These are phyloP conservation scores for Acacia acuminata DNA, from an alignment of 306 rosid genomes.

Conservation along the genomic window DNA sequence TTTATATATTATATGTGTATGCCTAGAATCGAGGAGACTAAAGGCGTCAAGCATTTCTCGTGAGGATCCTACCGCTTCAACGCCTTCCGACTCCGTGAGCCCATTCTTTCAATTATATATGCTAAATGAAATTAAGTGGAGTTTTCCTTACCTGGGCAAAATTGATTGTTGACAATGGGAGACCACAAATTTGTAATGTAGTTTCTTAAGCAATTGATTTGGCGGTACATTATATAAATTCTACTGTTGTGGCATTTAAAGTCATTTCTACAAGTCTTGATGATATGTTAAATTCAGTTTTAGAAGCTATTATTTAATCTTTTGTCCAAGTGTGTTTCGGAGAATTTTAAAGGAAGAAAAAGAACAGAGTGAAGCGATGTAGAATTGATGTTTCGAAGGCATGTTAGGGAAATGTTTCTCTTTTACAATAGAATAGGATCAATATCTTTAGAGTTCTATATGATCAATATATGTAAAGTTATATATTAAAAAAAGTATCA, in stretches of 20 bases:
- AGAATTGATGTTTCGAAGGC: background rate
- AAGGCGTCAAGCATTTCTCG: constrained; percentile 87
- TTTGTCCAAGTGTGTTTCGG: too few species aligned
- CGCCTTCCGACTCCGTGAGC: constrained; percentile 59
- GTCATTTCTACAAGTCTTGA: background rate
- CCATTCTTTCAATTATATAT: background rate
- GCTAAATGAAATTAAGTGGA: background rate
- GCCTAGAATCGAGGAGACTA: constrained; percentile 94
- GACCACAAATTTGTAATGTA: background rate
- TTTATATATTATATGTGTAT: too few species aligned
- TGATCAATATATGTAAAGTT: too few species aligned
- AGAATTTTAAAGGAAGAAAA: background rate
- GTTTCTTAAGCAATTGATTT: background rate
- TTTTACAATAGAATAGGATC: background rate
- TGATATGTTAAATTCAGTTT: background rate
- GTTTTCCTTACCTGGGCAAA: background rate
- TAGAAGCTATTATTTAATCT: too few species aligned
- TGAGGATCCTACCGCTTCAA: constrained; percentile 36
- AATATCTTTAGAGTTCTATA: too few species aligned
- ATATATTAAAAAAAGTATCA: too few species aligned
- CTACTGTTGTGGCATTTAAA: background rate
- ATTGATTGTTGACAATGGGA: background rate
- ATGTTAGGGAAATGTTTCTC: background rate
- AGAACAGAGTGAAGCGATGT: background rate
- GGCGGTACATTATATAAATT: background rate